Base-by-base conservation (phyloP, 1,284 basidiomycete genomes). In the Butyriboletus appendiculatus region DNA sequence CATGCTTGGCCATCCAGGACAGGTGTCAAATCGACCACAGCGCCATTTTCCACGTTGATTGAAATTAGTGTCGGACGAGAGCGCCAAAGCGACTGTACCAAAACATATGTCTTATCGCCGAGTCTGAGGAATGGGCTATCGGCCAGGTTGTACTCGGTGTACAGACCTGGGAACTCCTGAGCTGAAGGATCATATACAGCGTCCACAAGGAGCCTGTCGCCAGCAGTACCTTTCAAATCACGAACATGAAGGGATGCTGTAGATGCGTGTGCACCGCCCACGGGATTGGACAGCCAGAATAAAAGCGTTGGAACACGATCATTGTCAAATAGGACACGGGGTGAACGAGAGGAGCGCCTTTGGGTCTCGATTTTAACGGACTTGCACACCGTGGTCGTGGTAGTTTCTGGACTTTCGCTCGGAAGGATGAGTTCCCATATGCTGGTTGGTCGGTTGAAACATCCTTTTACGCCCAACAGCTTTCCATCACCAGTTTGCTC, bases 191-290 rank as follows among this genome's bases (percentile, higher is more conserved):
- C 75, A 2, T 68, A 54, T 10, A 76, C 73, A 1, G 80, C 70
- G 14, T 82, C 61, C 16, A 71, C 61, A 26, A 58, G 60, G 52
- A 53, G 16, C 47, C 43, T 58, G 35, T 66, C 55, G 2, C 46
- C 38, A 3, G 18, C 15, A 33, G 20, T 39, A 15, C 51, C 52
- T 22, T 55, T 51, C 32, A 75, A 41, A 61, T 80, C 71, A n/a
- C 76, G 63, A 5, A 68, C 59, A 57, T 84, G 76, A 0, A 91
- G 65, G 4, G 76, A 68, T 0, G 80, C 75, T 10, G 84, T 85
- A 0, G 81, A 80, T 6, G 76, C 75, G 59, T 91, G 90, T 0
- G 85, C 73, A 1, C 86, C 86, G 0, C 84, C 84, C 5, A 75
- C 67, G 4, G 73, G 64, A 59, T 78, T 80, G 11, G 84, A 78